Evolutionary conservation across 2,329 filamentous ascomycete species (phyloP).

Genomic region (Cytospora schulzeri): DNA sequence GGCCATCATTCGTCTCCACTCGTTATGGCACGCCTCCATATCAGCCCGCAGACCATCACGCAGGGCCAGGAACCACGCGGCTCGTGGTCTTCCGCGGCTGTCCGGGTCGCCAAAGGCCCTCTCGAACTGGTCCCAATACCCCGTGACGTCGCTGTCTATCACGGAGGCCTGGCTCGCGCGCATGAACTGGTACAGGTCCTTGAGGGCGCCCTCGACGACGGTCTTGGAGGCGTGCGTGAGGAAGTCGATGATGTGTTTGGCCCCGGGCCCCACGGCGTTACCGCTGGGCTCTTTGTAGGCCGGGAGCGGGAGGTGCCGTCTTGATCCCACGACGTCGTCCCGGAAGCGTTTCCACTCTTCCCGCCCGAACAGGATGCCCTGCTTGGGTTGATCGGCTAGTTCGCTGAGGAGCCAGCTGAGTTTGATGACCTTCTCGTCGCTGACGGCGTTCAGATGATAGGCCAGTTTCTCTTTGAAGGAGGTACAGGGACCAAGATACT

Average conservation of each 20-base stretch:
- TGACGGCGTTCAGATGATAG: conserved; percentile 59
- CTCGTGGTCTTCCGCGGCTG: conserved; percentile 15
- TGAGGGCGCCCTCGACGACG: conserved; percentile 42
- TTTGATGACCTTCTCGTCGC: conserved; percentile 44
- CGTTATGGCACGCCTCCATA: conserved; percentile 34
- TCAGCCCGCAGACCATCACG: conserved; percentile 32
- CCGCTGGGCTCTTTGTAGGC: conserved; percentile 12
- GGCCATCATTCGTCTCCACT: conserved; percentile 38
- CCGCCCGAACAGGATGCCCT: conserved; percentile 52
- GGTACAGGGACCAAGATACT: conserved; percentile 65
- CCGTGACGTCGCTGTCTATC: conserved; percentile 26
- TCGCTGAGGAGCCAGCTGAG: conserved; percentile 56
- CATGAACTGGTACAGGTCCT: conserved; percentile 35
- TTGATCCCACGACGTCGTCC: conserved; percentile 27
- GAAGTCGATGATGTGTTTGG: conserved; percentile 61
- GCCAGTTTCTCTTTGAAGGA: conserved; percentile 63
- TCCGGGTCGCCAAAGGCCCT: conserved; percentile 34
- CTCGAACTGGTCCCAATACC: conserved; percentile 43
- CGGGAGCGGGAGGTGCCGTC: conserved; percentile 11
- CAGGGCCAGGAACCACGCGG: conserved; percentile 15
- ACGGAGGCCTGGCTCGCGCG: conserved; percentile 1
- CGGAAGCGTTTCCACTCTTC: conserved; percentile 46
- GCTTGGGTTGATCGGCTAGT: conserved; percentile 61
- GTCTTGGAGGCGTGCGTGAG: conserved; percentile 59
- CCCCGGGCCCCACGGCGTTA: conserved; percentile 17